A percentile compares a stretch with the other conserved stretches of the same genome.
phyloP scores from a whole-genome alignment of 2,329 filamentous ascomycete species.

The Chaetomium strumarium region DNA sequence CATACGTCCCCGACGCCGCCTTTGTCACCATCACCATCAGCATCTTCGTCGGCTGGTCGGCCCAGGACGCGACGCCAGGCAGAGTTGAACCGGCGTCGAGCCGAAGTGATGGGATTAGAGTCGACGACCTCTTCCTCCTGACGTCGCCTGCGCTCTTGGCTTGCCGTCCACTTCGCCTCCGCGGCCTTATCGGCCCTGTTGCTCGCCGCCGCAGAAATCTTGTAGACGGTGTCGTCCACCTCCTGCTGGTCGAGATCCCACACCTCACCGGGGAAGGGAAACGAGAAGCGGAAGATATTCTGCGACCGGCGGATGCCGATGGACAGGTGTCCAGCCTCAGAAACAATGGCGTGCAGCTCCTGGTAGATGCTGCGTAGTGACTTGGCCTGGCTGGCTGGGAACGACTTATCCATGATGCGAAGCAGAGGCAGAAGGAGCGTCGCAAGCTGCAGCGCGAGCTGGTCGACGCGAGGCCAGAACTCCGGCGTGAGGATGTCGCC shows the following conservation, averaged over 20 bases:
- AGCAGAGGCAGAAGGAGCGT: conserved; percentile 34
- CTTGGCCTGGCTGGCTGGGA: conserved; percentile 6
- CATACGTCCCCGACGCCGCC: not conserved
- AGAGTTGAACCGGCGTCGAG: not conserved
- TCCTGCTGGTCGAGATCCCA: conserved; percentile 25
- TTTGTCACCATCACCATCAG: not conserved
- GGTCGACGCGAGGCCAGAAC: conserved; percentile 36
- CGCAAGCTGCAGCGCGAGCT: conserved; percentile 29
- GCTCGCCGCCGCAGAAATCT: conserved; percentile 13
- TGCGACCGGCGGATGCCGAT: conserved; percentile 28
- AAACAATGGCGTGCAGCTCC: conserved; percentile 29
- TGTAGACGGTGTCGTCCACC: conserved; percentile 22
- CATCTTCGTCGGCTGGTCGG: not conserved
- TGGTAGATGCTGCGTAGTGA: conserved; percentile 27
- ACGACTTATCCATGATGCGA: conserved; percentile 25
- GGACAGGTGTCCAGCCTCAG: conserved; percentile 29
- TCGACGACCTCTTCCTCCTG: not conserved
- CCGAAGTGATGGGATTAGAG: not conserved
- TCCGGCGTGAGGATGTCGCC: conserved; percentile 23
- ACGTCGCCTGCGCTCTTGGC: not conserved
- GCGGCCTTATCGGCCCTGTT: conserved; percentile 9
- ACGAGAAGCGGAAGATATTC: conserved; percentile 29
- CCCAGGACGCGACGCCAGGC: not conserved
- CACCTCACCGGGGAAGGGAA: conserved; percentile 26
- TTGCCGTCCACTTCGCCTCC: conserved; percentile 9